Conservation (phyloP, 2,329 filamentous ascomycete species). For the Dactylellina drechsleri region DNA sequence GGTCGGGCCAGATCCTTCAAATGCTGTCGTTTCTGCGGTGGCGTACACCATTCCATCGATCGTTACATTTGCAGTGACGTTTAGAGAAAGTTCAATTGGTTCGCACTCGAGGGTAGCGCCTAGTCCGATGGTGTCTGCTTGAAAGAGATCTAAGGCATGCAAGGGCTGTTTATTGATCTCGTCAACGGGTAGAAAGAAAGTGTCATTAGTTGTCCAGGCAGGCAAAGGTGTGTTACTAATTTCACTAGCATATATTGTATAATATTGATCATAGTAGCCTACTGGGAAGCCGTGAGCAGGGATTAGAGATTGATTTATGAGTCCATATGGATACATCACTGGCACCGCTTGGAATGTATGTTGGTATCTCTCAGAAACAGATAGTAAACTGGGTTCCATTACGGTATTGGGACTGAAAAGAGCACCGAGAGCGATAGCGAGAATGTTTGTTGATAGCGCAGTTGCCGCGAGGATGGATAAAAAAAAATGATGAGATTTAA, state of each 20-base stretch:
- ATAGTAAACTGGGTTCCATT: constrained; percentile 45
- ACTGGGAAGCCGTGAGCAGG: constrained; percentile 54
- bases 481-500: constrained; percentile 64
- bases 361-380: constrained; percentile 58
- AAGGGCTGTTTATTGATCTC: constrained; percentile 10
- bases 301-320: constrained; percentile 41
- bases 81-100: constrained; percentile 51
- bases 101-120: constrained; percentile 61
- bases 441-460: constrained; percentile 66
- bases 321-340: background rate
- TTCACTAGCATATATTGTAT: constrained; percentile 65
- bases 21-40: constrained; percentile 4
- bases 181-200: constrained; percentile 66
- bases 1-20: constrained; percentile 13
- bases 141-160: constrained; percentile 47
- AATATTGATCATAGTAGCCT: constrained; percentile 61
- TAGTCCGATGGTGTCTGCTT: constrained; percentile 60
- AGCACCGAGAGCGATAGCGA: constrained; percentile 67
- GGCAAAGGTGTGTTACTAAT: constrained; percentile 64
- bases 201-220: constrained; percentile 65
- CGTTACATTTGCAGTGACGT: background rate
- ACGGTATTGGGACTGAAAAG: constrained; percentile 62
- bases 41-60: too few relatives aligned
- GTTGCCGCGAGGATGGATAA: constrained; percentile 65
- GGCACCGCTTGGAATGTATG: constrained; percentile 13